Evolutionary conservation across 371 early-diverging fungal genomes (phyloP).

Genomic region (Lichtheimia hyalospora): DNA sequence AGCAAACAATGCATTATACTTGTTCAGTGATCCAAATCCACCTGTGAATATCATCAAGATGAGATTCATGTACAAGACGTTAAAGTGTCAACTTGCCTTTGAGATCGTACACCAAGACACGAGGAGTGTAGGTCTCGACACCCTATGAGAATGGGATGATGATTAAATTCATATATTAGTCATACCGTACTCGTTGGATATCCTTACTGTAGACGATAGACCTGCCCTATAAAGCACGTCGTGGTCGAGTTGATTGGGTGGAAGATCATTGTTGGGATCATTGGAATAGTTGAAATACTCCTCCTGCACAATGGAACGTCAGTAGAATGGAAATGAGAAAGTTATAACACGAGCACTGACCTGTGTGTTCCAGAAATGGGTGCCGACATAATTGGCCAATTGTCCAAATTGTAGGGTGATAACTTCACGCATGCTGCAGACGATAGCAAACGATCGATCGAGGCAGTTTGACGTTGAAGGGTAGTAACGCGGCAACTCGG

Average conservation of each 20-base stretch:
- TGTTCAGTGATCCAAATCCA: conserved; percentile 73
- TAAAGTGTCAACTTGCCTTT: conserved; percentile 44
- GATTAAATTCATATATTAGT: neutral
- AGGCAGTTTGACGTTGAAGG: too few relatives aligned
- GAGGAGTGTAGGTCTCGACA: conserved; percentile 71
- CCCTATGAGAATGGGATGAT: conserved; percentile 41
- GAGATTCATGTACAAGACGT: too few relatives aligned
- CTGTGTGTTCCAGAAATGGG: conserved; percentile 93
- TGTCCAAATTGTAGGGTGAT: conserved; percentile 89
- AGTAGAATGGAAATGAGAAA: neutral
- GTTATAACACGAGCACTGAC: conserved; percentile 25
- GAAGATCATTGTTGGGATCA: conserved; percentile 8
- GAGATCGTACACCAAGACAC: conserved; percentile 75
- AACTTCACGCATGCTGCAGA: conserved; percentile 70
- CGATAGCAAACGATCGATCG: too few relatives aligned
- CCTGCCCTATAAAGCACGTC: conserved; percentile 62
- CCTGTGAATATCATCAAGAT: conserved; percentile 32
- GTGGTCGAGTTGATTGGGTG: conserved; percentile 43
- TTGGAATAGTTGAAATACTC: conserved; percentile 44
- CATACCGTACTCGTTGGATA: neutral
- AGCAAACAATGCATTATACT: conserved; percentile 61
- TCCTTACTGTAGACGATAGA: conserved; percentile 33
- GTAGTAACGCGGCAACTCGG: too few relatives aligned
- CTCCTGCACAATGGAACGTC: conserved; percentile 26
- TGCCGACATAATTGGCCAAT: conserved; percentile 81